These are phyloP conservation scores for Curvularia eragrostidis DNA, from an alignment of 2,329 filamentous ascomycete genomes.

Conservation along the genomic window DNA sequence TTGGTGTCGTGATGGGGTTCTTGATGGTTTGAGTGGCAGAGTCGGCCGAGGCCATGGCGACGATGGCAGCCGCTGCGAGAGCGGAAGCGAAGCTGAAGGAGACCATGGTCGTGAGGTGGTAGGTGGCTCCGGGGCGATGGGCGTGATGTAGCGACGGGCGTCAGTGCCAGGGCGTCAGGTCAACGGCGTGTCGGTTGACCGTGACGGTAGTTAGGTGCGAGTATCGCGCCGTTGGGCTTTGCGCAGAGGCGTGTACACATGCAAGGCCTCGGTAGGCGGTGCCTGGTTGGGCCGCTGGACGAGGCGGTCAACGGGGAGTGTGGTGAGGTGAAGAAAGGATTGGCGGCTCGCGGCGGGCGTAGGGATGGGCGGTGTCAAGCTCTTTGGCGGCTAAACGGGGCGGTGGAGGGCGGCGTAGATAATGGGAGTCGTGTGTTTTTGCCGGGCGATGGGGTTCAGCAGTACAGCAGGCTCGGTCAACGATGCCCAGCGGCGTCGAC, in stretches of 20 bases:
- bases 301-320: conserved; percentile 12
- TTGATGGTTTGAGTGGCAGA: conserved; percentile 24
- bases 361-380: conserved; percentile 12
- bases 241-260: conserved; percentile 29
- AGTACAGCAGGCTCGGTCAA: conserved; percentile 20
- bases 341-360: conserved; percentile 14
- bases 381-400: background rate
- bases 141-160: conserved; percentile 20
- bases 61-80: conserved; percentile 40
- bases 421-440: background rate
- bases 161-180: conserved; percentile 29
- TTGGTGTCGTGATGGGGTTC: conserved; percentile 42
- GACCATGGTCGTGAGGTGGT: conserved; percentile 39
- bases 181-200: conserved; percentile 20
- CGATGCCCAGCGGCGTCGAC: conserved; percentile 14
- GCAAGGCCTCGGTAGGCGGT: conserved; percentile 26
- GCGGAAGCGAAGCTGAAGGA: conserved; percentile 42
- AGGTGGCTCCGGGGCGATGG: conserved; percentile 11
- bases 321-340: background rate
- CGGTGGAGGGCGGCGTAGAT: background rate
- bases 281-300: conserved; percentile 2
- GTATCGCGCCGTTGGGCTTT: conserved; percentile 36
- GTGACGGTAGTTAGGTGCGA: conserved; percentile 3
- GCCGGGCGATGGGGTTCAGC: conserved; percentile 8
- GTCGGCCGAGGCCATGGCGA: conserved; percentile 36